These are phyloP conservation scores for Penicillium freii DNA, from an alignment of 2,329 filamentous ascomycete genomes.

Conservation along the genomic window DNA sequence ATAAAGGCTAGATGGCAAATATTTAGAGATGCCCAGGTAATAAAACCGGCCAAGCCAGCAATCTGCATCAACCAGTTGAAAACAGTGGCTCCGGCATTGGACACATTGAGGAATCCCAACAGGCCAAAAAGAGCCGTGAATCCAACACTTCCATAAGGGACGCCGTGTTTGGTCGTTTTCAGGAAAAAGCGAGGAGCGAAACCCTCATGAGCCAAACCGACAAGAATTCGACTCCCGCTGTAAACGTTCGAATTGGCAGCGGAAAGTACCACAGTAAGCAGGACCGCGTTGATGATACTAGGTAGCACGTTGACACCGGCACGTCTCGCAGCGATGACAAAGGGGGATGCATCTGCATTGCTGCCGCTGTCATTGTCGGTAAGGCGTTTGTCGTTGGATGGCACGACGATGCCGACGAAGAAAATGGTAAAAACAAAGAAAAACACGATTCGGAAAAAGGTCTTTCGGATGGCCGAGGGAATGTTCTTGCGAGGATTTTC, in stretches of 20 bases:
- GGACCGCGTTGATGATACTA: conserved; percentile 9
- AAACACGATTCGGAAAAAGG: conserved; percentile 70
- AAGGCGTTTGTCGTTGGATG: conserved; percentile 58
- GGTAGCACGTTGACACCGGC: conserved; percentile 2
- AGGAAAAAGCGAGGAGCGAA: conserved; percentile 5
- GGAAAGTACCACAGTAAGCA: conserved; percentile 5
- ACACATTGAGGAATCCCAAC: conserved; percentile 6
- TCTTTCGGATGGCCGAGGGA: conserved; percentile 69
- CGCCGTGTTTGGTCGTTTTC: conserved; percentile 3
- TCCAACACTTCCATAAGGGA: conserved; percentile 1
- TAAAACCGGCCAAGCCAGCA: conserved; percentile 5
- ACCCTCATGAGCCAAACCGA: conserved; percentile 4
- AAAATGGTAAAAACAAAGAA: conserved; percentile 52
- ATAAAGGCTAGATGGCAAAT: conserved; percentile 6
- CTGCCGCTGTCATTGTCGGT: conserved; percentile 34
- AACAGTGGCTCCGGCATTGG: conserved; percentile 3
- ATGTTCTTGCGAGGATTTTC: conserved; percentile 70
- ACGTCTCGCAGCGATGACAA: conserved; percentile 6
- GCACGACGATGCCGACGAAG: conserved; percentile 70
- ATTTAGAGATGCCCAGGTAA: conserved; percentile 10
- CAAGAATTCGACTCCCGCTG: conserved; percentile 8
- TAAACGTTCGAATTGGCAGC: conserved; percentile 11
- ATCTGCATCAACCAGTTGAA: conserved; percentile 12
- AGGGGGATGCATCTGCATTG: conserved; percentile 3
- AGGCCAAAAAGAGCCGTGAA: conserved; percentile 7